phyloP scores from a whole-genome alignment of 2,329 filamentous ascomycete species.

The Xylariaceae sp. region DNA sequence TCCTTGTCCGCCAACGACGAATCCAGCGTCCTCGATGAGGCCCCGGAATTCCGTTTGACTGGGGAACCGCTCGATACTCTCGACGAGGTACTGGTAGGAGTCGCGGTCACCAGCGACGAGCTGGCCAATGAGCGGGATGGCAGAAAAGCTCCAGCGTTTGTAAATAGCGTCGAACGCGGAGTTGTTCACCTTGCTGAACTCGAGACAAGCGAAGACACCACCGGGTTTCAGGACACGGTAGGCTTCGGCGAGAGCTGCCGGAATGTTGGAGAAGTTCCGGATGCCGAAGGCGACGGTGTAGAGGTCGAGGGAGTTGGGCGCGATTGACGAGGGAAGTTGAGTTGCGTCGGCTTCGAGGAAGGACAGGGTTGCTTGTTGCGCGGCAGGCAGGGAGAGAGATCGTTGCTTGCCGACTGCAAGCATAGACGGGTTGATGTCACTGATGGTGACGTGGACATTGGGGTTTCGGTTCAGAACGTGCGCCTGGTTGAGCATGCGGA shows the following conservation, averaged over 20 bases:
- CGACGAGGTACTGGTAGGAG: conserved; percentile 96
- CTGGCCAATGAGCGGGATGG: conserved; percentile 93
- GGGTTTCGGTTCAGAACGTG: conserved; percentile 74
- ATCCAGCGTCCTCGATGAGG: conserved; percentile 81
- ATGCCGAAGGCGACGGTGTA: conserved; percentile 99
- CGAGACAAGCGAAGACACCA: conserved; percentile 91
- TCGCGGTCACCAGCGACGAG: conserved; percentile 89
- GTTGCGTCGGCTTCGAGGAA: conserved; percentile 94
- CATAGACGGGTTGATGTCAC: conserved; percentile 96
- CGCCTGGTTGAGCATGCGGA: conserved; percentile 87
- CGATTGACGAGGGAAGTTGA: conserved; percentile 50
- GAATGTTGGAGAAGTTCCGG: conserved; percentile 92
- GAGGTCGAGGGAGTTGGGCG: conserved; percentile 72
- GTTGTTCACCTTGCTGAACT: conserved; percentile 73
- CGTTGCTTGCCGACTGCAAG: conserved; percentile 80
- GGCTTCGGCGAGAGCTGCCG: conserved; percentile 74
- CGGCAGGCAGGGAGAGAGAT: conserved; percentile 52
- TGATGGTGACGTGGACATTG: conserved; percentile 78
- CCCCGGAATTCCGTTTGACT: conserved; percentile 75
- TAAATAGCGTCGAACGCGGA: conserved; percentile 78
- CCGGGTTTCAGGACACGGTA: conserved; percentile 87
- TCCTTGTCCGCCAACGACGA: conserved; percentile 72
- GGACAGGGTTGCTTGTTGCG: conserved; percentile 52
- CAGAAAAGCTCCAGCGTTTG: conserved; percentile 91
- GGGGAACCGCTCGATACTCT: conserved; percentile 94